Percentiles rank a stretch among this genome's conserved stretches.
Evolutionary conservation across 73 alveolate genomes (phyloP).

Genomic region (Paramecium biaurelia): DNA sequence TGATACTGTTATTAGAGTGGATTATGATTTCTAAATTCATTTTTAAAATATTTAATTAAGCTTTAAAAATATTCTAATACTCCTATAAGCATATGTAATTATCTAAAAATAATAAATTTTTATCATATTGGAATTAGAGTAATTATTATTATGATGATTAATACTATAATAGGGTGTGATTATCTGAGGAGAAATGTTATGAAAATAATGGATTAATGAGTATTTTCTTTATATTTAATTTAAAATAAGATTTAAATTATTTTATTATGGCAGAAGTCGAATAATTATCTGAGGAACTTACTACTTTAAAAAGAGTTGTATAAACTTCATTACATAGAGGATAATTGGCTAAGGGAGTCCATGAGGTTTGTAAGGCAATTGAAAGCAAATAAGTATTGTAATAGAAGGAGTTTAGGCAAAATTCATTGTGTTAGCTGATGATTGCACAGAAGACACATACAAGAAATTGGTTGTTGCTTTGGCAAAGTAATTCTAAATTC

Average conservation of each 20-base stretch:
- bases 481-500: conserved; percentile 11
- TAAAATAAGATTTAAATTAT: conserved; percentile 6
- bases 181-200: too few species aligned
- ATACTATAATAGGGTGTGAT: too few species aligned
- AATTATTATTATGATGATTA: not conserved
- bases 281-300: conserved; percentile 18
- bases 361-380: conserved; percentile 51
- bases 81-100: not conserved
- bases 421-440: conserved; percentile 47
- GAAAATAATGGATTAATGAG: not conserved
- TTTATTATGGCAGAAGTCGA: conserved; percentile 43
- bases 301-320: conserved; percentile 35
- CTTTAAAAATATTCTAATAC: not conserved
- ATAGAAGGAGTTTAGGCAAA: not conserved
- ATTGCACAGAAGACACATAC: conserved; percentile 20
- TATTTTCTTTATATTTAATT: not conserved
- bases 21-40: not conserved
- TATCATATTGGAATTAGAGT: not conserved
- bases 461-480: conserved; percentile 45
- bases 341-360: conserved; percentile 46
- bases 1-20: not conserved
- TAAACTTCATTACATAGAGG: conserved; percentile 48
- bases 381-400: conserved; percentile 40
- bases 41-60: not conserved
- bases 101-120: not conserved